A percentile compares a stretch with the other conserved stretches of the same genome.
phyloP scores from a whole-genome alignment of 2,329 filamentous ascomycete species.

The Neocucurbitaria cava region DNA sequence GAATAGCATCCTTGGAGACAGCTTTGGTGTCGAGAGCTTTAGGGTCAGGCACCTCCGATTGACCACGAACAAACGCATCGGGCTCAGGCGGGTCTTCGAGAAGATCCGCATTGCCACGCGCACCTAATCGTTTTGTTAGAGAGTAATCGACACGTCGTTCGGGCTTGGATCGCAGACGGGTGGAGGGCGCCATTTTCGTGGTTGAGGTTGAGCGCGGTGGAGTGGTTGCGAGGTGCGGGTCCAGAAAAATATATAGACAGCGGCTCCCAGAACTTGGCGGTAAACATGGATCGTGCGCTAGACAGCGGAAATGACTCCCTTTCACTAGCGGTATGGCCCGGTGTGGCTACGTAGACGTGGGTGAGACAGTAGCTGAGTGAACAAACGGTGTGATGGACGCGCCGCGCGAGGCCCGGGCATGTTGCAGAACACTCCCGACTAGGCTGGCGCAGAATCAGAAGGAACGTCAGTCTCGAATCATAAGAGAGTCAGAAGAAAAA shows the following conservation, averaged over 20 bases:
- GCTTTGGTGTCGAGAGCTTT: background rate
- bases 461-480: too few relatives aligned
- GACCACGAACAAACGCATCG: background rate
- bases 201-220: background rate
- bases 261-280: background rate
- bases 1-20: background rate
- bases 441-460: too few relatives aligned
- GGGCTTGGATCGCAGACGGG: slow-evolving; percentile 8
- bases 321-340: background rate
- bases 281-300: background rate
- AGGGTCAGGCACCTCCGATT: background rate
- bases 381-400: too few relatives aligned
- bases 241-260: background rate
- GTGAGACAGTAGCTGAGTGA: background rate
- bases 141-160: slow-evolving; percentile 11
- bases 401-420: too few relatives aligned
- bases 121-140: background rate
- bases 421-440: too few relatives aligned
- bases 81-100: slow-evolving; percentile 5
- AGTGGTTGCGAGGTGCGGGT: background rate
- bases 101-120: background rate
- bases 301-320: background rate
- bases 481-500: too few relatives aligned
- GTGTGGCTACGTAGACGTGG: background rate
- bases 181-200: slow-evolving; percentile 19